These are phyloP conservation scores for Helminthosporium solani DNA, from an alignment of 2,329 filamentous ascomycete species.

Conservation along the genomic window DNA sequence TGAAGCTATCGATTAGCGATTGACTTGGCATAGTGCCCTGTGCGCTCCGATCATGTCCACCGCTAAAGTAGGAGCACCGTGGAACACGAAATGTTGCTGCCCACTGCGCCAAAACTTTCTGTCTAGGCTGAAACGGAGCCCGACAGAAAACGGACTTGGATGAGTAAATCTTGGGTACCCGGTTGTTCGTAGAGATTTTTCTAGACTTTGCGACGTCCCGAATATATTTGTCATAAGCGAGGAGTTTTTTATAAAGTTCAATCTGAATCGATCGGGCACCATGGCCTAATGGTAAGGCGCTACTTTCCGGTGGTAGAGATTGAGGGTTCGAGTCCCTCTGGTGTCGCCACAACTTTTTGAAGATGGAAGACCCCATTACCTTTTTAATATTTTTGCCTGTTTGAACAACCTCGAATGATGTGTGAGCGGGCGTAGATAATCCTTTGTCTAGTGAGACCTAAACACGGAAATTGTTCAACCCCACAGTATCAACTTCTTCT, in stretches of 20 bases:
- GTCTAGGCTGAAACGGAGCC: no score
- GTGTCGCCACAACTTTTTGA: constrained; percentile 30
- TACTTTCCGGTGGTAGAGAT: constrained; percentile 50
- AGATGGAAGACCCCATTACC: no score
- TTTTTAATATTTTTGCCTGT: constrained; percentile 10
- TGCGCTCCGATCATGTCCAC: background rate
- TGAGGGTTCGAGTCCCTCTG: constrained; percentile 47
- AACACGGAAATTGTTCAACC: no score
- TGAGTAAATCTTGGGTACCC: no score
- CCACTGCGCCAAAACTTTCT: no score
- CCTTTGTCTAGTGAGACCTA: no score
- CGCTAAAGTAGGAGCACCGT: no score
- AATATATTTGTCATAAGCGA: background rate
- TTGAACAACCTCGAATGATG: background rate
- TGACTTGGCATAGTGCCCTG: constrained; percentile 19
- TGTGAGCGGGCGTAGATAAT: no score
- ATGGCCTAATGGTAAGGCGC: constrained; percentile 49
- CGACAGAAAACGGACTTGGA: no score
- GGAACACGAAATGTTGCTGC: no score
- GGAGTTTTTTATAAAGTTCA: background rate
- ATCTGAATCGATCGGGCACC: constrained; percentile 22
- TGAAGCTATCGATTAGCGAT: constrained; percentile 26
- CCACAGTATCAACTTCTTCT: no score
- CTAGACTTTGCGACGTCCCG: background rate
- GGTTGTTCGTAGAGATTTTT: no score